Conservation (phyloP, 129 eudicot genomes). For the Heracleum sosnowskyi region DNA sequence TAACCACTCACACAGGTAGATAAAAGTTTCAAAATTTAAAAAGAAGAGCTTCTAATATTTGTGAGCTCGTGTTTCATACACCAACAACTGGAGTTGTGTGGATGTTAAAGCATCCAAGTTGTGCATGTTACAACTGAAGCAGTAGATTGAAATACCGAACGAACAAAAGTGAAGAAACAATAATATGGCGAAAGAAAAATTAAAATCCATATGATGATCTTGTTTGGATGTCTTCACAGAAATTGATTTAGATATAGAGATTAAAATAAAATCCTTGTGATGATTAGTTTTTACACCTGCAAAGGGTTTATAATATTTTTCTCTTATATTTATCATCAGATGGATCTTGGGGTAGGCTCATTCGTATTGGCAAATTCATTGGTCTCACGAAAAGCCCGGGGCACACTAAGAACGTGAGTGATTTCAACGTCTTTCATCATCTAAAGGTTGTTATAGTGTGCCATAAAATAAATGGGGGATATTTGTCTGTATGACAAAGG, state of each 20-base stretch:
- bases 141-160: neutral
- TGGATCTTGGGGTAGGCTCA: conserved; percentile 97
- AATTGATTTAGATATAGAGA: neutral
- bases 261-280: neutral
- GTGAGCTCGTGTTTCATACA: neutral
- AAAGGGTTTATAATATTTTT: neutral
- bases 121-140: neutral
- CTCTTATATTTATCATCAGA: conserved; percentile 26
- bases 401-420: conserved; percentile 50
- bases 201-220: neutral
- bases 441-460: neutral
- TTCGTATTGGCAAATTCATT: conserved; percentile 75
- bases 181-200: neutral
- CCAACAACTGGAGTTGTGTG: neutral
- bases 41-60: neutral
- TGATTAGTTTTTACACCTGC: neutral
- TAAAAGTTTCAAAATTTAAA: too few species aligned
- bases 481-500: neutral
- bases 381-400: conserved; percentile 96
- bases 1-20: neutral
- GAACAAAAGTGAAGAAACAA: neutral
- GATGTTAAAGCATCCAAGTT: neutral
- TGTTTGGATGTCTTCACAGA: neutral
- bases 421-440: neutral
- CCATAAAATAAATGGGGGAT: neutral